A percentile compares a stretch with the other conserved stretches of the same genome.
phyloP scores from a whole-genome alignment of 257 asterid species.

The Fraxinus cuspidata region DNA sequence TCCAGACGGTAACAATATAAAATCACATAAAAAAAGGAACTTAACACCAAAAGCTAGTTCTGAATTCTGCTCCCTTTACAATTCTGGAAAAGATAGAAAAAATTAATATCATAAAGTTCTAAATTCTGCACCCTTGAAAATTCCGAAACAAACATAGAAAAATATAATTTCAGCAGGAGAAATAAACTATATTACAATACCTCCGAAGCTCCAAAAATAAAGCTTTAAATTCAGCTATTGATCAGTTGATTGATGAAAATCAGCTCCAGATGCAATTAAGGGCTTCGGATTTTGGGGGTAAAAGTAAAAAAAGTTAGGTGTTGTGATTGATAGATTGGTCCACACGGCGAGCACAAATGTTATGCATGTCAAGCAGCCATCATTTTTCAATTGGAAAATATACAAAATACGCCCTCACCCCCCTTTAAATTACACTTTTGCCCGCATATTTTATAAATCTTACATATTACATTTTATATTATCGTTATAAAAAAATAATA shows the following conservation, averaged over 20 bases:
- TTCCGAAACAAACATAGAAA: background rate
- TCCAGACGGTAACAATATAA: background rate
- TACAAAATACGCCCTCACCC: too few relatives aligned
- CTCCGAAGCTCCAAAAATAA: background rate
- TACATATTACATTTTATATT: too few relatives aligned
- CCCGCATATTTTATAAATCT: too few relatives aligned
- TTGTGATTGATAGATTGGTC: background rate
- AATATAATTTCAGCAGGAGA: background rate
- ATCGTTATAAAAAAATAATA: too few relatives aligned
- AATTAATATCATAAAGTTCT: background rate
- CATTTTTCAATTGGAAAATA: too few relatives aligned
- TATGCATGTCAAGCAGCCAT: too few relatives aligned
- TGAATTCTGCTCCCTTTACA: too few relatives aligned
- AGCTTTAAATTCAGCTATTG: background rate
- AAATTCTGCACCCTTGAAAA: background rate
- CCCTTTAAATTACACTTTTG: too few relatives aligned
- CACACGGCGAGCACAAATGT: background rate
- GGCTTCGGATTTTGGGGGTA: background rate
- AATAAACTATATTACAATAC: background rate
- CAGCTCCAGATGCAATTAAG: background rate
- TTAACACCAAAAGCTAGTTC: background rate
- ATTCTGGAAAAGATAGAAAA: too few relatives aligned
- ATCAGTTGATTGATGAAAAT: background rate
- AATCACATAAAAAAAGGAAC: background rate
- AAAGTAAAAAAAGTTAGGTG: background rate